These are phyloP conservation scores for Malus fusca DNA, from an alignment of 306 rosid genomes.

Conservation along the genomic window DNA sequence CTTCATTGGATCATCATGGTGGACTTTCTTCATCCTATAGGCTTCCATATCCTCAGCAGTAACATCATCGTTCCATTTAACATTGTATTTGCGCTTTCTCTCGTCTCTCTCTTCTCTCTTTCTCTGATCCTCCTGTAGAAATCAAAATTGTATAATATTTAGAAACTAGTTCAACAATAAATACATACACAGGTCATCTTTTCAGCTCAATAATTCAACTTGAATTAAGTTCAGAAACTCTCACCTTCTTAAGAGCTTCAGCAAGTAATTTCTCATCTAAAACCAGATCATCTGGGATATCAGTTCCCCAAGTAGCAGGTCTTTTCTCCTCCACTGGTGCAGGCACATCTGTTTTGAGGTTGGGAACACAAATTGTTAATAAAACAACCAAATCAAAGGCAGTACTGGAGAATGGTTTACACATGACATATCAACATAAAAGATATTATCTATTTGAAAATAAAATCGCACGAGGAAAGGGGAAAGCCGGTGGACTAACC, in stretches of 20 bases:
- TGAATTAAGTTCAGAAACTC: background rate
- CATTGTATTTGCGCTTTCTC: conserved; percentile 62
- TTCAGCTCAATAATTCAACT: background rate
- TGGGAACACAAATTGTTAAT: background rate
- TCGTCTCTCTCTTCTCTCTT: conserved; percentile 61
- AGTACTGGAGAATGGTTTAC: background rate
- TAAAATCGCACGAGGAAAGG: background rate
- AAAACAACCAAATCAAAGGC: background rate
- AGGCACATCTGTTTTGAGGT: conserved; percentile 29
- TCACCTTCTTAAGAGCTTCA: conserved; percentile 52
- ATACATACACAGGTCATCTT: background rate
- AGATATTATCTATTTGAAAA: background rate
- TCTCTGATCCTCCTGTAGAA: conserved; percentile 45
- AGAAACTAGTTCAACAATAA: background rate
- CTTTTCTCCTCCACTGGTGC: conserved; percentile 45
- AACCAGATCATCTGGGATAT: conserved; percentile 52
- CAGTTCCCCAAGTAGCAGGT: conserved; percentile 64
- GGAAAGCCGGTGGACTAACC: conserved; percentile 19
- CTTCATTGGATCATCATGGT: conserved; percentile 65
- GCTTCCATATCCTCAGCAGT: conserved; percentile 61
- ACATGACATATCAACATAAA: background rate
- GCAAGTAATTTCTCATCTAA: conserved; percentile 46
- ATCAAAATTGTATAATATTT: background rate
- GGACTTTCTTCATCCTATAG: conserved; percentile 50
- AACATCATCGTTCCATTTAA: conserved; percentile 58